phyloP scores from a whole-genome alignment of 2,329 filamentous ascomycete species.

The Apiospora aurea region DNA sequence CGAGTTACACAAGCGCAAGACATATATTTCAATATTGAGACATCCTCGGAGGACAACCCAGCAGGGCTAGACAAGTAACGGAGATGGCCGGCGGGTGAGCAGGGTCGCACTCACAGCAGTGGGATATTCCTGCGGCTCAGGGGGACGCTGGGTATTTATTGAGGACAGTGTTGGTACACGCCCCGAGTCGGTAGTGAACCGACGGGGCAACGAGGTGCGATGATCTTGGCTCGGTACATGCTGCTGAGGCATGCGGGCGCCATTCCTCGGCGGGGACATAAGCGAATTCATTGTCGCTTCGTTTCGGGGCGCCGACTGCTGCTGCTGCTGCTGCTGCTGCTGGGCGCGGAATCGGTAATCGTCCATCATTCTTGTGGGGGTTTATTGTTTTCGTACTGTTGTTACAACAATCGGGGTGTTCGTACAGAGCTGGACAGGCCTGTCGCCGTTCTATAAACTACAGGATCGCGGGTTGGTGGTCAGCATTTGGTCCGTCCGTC shows the following conservation, averaged over 20 bases:
- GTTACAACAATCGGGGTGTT: conserved; percentile 45
- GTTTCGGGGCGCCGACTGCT: conserved; percentile 77
- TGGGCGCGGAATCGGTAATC: conserved; percentile 73
- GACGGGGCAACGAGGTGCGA: conserved; percentile 81
- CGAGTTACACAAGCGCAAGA: conserved; percentile 40
- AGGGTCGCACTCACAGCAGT: conserved; percentile 40
- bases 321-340: conserved; percentile 54
- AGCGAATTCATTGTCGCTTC: conserved; percentile 78
- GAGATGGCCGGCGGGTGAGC: conserved; percentile 6
- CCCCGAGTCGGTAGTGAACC: conserved; percentile 92
- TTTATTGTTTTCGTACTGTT: conserved; percentile 47
- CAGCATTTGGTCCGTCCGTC: conserved; percentile 15
- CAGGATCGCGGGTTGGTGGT: conserved; percentile 32
- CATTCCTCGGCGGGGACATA: conserved; percentile 76
- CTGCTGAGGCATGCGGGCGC: conserved; percentile 63
- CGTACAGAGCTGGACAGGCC: conserved; percentile 49
- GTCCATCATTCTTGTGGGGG: conserved; percentile 67
- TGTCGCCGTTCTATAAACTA: conserved; percentile 47
- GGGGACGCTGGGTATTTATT: conserved; percentile 58
- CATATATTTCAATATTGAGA: conserved; percentile 40
- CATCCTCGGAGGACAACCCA: conserved; percentile 34
- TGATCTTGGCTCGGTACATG: conserved; percentile 67
- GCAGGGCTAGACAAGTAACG: conserved; percentile 31
- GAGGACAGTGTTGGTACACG: conserved; percentile 78
- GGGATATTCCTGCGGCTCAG: conserved; percentile 59